Conservation (phyloP, 1,284 basidiomycete species). For the Rhodotorula glutinis region DNA sequence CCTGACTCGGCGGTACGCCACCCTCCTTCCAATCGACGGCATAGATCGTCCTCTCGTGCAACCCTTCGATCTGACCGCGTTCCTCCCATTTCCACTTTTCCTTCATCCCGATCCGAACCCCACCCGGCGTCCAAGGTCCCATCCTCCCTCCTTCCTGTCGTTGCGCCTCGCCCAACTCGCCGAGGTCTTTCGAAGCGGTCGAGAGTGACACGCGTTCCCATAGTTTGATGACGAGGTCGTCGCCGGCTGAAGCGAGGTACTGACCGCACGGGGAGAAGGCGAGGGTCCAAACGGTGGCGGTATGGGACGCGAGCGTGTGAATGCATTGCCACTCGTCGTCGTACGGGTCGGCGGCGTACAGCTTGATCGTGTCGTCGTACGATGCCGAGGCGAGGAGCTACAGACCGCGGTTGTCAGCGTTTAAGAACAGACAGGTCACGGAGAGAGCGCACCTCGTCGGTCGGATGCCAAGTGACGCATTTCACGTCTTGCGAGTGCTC, state of each 20-base stretch:
- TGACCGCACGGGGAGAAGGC: conserved; percentile 72
- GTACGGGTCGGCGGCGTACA: conserved; percentile 84
- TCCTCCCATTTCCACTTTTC: conserved; percentile 49
- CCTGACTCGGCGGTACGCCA: conserved; percentile 29
- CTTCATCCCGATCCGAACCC: conserved; percentile 43
- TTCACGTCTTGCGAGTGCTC: conserved; percentile 98
- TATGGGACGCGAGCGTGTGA: conserved; percentile 54
- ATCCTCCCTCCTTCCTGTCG: conserved; percentile 44
- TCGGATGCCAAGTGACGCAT: conserved; percentile 89
- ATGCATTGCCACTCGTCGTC: conserved; percentile 93
- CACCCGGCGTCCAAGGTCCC: conserved; percentile 39
- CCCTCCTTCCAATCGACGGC: conserved; percentile 67
- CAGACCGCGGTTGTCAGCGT: not conserved
- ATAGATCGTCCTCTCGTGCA: conserved; percentile 71
- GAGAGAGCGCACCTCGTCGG: conserved; percentile 67
- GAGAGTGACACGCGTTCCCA: conserved; percentile 48
- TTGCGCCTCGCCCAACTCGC: conserved; percentile 38
- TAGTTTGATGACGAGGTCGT: conserved; percentile 67
- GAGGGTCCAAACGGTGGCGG: conserved; percentile 81
- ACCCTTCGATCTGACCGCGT: conserved; percentile 45
- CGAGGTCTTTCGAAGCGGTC: not conserved
- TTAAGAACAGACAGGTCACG: conserved; percentile 31
- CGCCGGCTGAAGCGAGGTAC: conserved; percentile 75
- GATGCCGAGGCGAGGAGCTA: conserved; percentile 89
- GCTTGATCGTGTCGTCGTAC: conserved; percentile 94